Evolutionary conservation across 1,284 basidiomycete species (phyloP), one percentile per base, ranked within the genome.

Genomic region (Fomitiporia mediterranea): DNA sequence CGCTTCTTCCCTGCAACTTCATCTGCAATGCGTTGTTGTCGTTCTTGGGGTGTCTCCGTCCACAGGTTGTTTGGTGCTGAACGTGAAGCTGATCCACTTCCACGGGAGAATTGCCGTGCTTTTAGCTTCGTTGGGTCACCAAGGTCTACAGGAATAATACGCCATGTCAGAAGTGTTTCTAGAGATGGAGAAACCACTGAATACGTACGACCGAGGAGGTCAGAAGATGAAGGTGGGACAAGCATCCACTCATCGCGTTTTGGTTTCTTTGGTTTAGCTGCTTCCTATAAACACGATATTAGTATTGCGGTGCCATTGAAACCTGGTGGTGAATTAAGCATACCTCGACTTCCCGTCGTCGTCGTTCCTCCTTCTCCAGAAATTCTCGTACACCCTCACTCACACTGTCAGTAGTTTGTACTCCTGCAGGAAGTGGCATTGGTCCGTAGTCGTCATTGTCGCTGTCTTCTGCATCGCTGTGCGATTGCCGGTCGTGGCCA

Each of bases 241-340:
- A 96, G 77, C 94, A 97, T 97, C 94, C 94, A 97, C 68, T 94
- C 92, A 32, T 95, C 91, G 53, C 94, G 81, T 67, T 91, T 76
- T 28, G 82, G 73, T 42, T 80, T 80, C 69, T 91, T 89, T 4
- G 87, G 87, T 63, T 86, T 84, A 15, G 74, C 72, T 13, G 81
- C 83, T 74, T 89, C 86, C 83, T 87, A 57, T 58, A 62, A 15
- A 15, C 19, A 1, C 27, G 23, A 19, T 27, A 57, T 42, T 47
- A 21, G 38, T 54, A 48, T 34, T 53, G 32, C 37, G n/a, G n/a
- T n/a, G 37, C 40, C 23, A 23, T 49, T 30, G 54, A n/a, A 39
- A 51, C 46, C 9, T 2, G 37, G 38, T 35, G 17, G 40, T 11
- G 13, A 38, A 4, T 5, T 38, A 30, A 34, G n/a, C 74, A 30